phyloP scores from a whole-genome alignment of 2,329 filamentous ascomycete genomes.

The Beauveria brongniartii region DNA sequence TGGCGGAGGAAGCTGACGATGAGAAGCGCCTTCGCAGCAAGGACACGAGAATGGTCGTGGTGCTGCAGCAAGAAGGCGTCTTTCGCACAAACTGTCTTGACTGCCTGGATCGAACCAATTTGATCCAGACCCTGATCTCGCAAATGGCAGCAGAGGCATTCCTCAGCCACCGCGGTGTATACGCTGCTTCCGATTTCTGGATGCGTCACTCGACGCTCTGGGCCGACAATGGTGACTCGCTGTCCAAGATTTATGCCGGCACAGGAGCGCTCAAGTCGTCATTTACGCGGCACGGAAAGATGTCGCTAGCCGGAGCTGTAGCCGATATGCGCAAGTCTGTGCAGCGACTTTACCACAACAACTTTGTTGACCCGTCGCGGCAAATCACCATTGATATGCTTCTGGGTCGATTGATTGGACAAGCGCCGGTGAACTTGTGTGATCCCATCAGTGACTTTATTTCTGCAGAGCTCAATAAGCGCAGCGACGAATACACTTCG shows the following conservation, averaged over 20 bases:
- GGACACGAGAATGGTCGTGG: conserved; percentile 48
- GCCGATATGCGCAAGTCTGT: conserved; percentile 95
- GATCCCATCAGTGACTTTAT: conserved; percentile 95
- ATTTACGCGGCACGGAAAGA: conserved; percentile 89
- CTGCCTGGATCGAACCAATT: conserved; percentile 89
- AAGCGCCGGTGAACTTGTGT: conserved; percentile 75
- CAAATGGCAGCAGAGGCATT: conserved; percentile 88
- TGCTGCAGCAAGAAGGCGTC: conserved; percentile 88
- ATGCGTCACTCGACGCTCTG: conserved; percentile 85
- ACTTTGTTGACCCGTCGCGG: conserved; percentile 85
- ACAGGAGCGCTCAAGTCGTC: conserved; percentile 94
- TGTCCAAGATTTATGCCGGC: conserved; percentile 93
- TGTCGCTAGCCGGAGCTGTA: conserved; percentile 86
- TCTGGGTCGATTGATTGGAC: conserved; percentile 75
- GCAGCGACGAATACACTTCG: conserved; percentile 66
- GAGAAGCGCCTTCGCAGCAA: conserved; percentile 28
- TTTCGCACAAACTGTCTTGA: conserved; percentile 96
- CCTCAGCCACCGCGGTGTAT: conserved; percentile 61
- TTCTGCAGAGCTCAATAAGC: conserved; percentile 61
- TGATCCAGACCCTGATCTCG: conserved; percentile 93
- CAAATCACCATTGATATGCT: conserved; percentile 95
- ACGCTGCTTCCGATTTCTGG: conserved; percentile 75
- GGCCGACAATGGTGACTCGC: conserved; percentile 92
- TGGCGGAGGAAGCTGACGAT: conserved; percentile 65
- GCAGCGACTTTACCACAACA: conserved; percentile 92